phyloP scores from a whole-genome alignment of 495 filamentous ascomycete genomes.

The Venustampulla echinocandica region DNA sequence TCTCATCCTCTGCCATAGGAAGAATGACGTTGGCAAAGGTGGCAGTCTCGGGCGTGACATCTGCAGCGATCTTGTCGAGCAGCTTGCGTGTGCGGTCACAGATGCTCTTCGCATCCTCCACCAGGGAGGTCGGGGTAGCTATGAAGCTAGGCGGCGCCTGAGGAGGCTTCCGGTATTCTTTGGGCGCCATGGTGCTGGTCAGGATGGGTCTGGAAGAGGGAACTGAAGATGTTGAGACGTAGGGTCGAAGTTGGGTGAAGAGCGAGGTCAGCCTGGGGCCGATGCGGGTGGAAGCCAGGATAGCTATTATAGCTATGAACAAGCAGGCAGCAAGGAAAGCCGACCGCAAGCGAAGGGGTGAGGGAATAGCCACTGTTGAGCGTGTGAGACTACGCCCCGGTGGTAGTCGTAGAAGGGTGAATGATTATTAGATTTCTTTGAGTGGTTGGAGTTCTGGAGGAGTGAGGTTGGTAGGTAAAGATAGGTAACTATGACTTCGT shows the following conservation, averaged over 20 bases:
- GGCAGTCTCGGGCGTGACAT: conserved; percentile 55
- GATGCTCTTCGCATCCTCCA: conserved; percentile 66
- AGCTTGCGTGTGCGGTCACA: conserved; percentile 59
- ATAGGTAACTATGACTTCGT: too few species aligned
- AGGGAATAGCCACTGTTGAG: conserved; percentile 36
- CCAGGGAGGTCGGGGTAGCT: conserved; percentile 65
- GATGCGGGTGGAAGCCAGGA: conserved; percentile 66
- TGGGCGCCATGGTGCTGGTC: conserved; percentile 57
- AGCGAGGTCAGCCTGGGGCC: conserved; percentile 55
- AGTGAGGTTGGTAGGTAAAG: too few species aligned
- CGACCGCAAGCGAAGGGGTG: conserved; percentile 11
- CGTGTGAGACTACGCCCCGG: conserved; percentile 7
- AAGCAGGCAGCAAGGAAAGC: conserved; percentile 45
- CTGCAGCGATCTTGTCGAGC: conserved; percentile 65
- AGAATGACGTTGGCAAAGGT: conserved; percentile 56
- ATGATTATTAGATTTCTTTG: too few species aligned
- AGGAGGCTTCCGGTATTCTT: conserved; percentile 60
- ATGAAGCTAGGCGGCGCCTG: conserved; percentile 82
- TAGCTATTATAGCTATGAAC: conserved; percentile 53
- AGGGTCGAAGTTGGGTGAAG: conserved; percentile 34
- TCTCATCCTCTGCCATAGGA: conserved; percentile 62
- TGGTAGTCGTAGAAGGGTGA: neutral
- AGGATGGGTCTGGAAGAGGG: conserved; percentile 26
- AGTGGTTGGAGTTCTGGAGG: too few species aligned
- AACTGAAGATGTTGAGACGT: neutral